Base-by-base conservation (phyloP, 2,329 filamentous ascomycete species). In the Phyllachora maydis region DNA sequence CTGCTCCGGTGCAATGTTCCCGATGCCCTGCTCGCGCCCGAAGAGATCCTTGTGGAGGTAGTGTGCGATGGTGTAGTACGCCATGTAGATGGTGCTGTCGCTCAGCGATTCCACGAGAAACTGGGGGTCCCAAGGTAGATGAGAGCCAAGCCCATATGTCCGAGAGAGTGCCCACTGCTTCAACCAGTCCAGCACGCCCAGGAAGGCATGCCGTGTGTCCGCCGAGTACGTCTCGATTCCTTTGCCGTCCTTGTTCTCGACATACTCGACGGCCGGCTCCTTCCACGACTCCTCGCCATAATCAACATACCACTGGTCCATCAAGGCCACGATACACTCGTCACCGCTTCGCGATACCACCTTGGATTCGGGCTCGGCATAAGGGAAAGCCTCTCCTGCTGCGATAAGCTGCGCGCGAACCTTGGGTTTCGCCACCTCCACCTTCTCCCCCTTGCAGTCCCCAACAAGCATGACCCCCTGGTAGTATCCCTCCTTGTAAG, bases 261-360 rank as follows among this genome's bases (percentile, higher is more conserved):
- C 68, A 42, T 76, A 72, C 34, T 72, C 61, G 25, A 83, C 56
- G 9, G 76, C 79, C 20, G 64, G 58, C 31, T 76, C 53, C 41
- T 77, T 77, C 88, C 88, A 95, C 23, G 72, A 63, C 20, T 79
- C 78, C 50, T 83, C 77, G 31, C 88, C 88, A 41, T 98, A 98
- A 51, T 93, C 85, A 38, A 98, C 58, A 52, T 91, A 98, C 83
- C 88, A 98, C 50, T 98, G 88, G 38, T 93, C 85, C 41, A 95
- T 70, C 34, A 85, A 71, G 15, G 82, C 77, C 29, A 88, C 85
- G 28, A 92, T 82, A 44, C 88, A 35, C 35, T 90, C 79, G 41
- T 95, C 85, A 14, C 74, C 79, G 36, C 78, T 90, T 47, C 88
- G 65, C 41, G 75, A 85, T 30, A 90, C 68, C 34, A 95, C 88